Percentiles rank a stretch among this genome's conserved stretches.
phyloP scores from a whole-genome alignment of 108 stramenopile species.

The Cyclotella cryptica region DNA sequence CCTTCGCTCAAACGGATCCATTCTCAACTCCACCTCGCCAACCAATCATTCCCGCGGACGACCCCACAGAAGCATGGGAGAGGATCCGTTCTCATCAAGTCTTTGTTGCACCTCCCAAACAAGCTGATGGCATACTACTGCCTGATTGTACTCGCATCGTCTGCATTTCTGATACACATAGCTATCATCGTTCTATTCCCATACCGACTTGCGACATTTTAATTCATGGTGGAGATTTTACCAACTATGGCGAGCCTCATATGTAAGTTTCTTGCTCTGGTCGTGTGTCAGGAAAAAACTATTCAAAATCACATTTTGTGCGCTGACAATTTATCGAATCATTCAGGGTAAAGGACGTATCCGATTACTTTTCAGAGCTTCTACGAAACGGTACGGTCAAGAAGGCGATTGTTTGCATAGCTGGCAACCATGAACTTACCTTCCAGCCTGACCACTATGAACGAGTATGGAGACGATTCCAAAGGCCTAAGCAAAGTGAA shows the following conservation, averaged over 20 bases:
- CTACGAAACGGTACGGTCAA: not conserved
- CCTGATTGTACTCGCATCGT: not conserved
- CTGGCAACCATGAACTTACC: not conserved
- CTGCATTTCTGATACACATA: not conserved
- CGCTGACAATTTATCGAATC: no score
- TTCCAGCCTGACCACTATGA: not conserved
- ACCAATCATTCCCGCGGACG: not conserved
- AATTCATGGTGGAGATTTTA: constrained; percentile 5
- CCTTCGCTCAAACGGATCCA: no score
- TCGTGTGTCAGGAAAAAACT: no score
- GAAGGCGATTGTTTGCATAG: not conserved
- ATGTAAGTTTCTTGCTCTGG: not conserved
- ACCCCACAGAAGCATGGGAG: not conserved
- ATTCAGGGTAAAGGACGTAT: not conserved
- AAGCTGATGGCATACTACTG: not conserved
- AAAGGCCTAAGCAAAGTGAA: not conserved
- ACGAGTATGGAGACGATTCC: not conserved
- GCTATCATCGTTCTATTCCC: not conserved
- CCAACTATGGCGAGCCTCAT: not conserved
- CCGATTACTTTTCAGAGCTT: not conserved
- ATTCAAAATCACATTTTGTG: no score
- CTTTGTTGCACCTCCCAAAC: not conserved
- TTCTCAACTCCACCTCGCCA: no score
- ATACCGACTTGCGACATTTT: not conserved
- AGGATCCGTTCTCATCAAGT: not conserved